Evolutionary conservation across 1,284 basidiomycete genomes (phyloP), one percentile per base, ranked within the genome.

Genomic region (Chalciporus sp.): DNA sequence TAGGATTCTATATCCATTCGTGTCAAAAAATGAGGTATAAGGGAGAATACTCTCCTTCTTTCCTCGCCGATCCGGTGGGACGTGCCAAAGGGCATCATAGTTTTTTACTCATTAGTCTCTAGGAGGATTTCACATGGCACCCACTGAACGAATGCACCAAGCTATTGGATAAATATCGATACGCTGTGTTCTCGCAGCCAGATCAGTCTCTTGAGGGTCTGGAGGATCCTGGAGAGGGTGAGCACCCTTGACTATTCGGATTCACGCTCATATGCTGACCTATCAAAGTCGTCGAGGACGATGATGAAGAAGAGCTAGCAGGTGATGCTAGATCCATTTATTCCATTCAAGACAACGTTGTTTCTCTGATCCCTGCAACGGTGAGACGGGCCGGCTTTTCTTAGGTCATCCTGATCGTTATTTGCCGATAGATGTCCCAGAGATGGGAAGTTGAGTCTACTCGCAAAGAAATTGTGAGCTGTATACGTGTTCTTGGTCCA

Each of bases 11-110:
- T 71, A 90, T 98, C 48, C 83, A 96, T 61, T 86, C 88, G 0
- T 99, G 95, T 64, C 83, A 77, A 51, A 99, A 99, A 74, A 99
- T 99, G 97, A 80, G 81, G 55, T 99, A 99, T 75, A 99, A 99
- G 71, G 94, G 87, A 23, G 92, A 96, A 51, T 99, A 95, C 61
- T 69, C 77, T 0, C 96, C 97, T 0, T 95, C 93, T 5, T 92
- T 84, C 65, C 79, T 99, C 7, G 84, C 89, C 12, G 96, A 99
- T 72, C 93, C 95, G 9, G 90, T 93, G 60, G 64, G 80, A 50
- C 3, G 39, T 52, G 9, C 26, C 53, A 12, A 42, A 49, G 41
- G 9, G 33, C n/a, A 42, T 20, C 29, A 27, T 33, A 33, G 16
- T 17, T 44, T 26, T 51, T 59, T 37, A 65, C 42, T 39, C 51